These are phyloP conservation scores for Kalmanozyma brasiliensis DNA, from an alignment of 1,284 basidiomycete genomes.

Conservation along the genomic window DNA sequence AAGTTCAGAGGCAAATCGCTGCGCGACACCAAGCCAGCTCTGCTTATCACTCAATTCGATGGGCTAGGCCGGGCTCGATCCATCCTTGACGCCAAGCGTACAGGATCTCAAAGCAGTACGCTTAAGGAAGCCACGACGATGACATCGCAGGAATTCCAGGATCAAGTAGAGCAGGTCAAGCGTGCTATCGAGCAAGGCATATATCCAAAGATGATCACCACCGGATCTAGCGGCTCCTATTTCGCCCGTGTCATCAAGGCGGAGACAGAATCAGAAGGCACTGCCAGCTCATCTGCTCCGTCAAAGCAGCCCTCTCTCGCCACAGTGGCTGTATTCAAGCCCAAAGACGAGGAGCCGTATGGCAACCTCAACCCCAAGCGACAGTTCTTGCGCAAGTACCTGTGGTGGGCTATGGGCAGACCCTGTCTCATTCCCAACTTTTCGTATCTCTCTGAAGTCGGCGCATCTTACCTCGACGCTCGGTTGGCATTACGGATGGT, in stretches of 20 bases:
- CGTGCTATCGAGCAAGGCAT: conserved; percentile 56
- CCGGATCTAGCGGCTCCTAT: conserved; percentile 64
- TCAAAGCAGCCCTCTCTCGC: conserved; percentile 1
- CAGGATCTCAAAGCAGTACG: background rate
- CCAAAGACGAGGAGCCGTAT: conserved; percentile 67
- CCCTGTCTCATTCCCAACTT: conserved; percentile 67
- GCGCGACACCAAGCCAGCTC: conserved; percentile 18
- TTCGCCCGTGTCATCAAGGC: conserved; percentile 47
- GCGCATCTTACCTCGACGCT: conserved; percentile 83
- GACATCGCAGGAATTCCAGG: conserved; percentile 34
- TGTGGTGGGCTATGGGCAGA: conserved; percentile 68
- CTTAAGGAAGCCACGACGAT: conserved; percentile 33
- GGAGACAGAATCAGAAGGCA: background rate
- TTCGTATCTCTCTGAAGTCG: conserved; percentile 75
- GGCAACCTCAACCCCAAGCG: conserved; percentile 65
- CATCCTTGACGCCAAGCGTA: conserved; percentile 15
- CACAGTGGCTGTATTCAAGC: conserved; percentile 65
- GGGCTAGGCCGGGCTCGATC: conserved; percentile 21
- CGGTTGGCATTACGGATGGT: conserved; percentile 82
- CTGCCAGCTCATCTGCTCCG: background rate
- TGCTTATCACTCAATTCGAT: conserved; percentile 42
- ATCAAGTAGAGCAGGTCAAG: conserved; percentile 50
- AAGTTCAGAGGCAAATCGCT: conserved; percentile 38
- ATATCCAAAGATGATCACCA: conserved; percentile 65
- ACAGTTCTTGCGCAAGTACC: conserved; percentile 64